A percentile compares a stretch with the other conserved stretches of the same genome.
phyloP scores from a whole-genome alignment of 2,329 filamentous ascomycete genomes.

The Penicillium sp. region DNA sequence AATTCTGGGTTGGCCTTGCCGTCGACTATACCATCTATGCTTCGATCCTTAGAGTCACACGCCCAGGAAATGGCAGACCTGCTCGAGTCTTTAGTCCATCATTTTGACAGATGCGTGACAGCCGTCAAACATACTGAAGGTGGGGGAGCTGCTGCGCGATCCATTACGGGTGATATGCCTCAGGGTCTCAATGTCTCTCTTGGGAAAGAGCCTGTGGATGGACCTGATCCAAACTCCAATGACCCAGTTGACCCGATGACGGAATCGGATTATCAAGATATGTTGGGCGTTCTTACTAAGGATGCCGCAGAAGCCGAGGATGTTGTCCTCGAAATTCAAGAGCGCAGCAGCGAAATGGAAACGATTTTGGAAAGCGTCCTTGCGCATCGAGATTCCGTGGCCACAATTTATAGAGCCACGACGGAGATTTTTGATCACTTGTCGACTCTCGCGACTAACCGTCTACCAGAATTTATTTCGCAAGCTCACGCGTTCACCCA shows the following conservation, averaged over 20 bases:
- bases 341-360: constrained; percentile 74
- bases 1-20: constrained; percentile 31
- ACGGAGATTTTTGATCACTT: constrained; percentile 63
- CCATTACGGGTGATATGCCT: constrained; percentile 60
- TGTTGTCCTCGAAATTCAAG: constrained; percentile 65
- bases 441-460: constrained; percentile 59
- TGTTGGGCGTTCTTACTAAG: constrained; percentile 69
- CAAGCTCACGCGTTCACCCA: constrained; percentile 45
- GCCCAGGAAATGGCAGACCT: constrained; percentile 79
- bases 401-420: constrained; percentile 55
- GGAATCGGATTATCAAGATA: constrained; percentile 71
- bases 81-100: constrained; percentile 73
- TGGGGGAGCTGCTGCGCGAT: constrained; percentile 65
- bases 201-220: constrained; percentile 29
- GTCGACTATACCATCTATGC: constrained; percentile 49
- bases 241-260: constrained; percentile 65
- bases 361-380: constrained; percentile 61
- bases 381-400: constrained; percentile 58
- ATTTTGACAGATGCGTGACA: constrained; percentile 91
- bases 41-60: constrained; percentile 65
- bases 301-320: constrained; percentile 59
- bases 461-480: constrained; percentile 54
- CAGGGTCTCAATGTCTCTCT: constrained; percentile 44
- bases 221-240: constrained; percentile 31
- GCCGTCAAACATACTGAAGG: constrained; percentile 88